These are phyloP conservation scores for Clathrus columnatus DNA, from an alignment of 768 basidiomycete genomes.

Conservation along the genomic window DNA sequence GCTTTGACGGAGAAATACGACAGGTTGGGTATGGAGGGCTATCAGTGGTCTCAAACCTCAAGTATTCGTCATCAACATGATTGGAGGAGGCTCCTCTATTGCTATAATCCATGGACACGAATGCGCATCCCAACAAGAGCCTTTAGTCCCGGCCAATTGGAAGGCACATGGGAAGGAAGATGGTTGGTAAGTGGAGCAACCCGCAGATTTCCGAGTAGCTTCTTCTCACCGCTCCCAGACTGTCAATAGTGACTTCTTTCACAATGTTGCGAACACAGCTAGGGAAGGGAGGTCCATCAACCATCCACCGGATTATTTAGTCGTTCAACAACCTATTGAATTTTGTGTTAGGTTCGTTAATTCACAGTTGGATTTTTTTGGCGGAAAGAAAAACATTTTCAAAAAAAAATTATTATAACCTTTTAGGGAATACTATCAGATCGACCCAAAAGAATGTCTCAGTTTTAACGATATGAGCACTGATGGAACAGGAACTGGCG, in stretches of 20 bases:
- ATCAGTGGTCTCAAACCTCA: constrained; percentile 9
- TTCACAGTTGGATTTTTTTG: background rate
- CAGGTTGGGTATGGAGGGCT: constrained; percentile 25
- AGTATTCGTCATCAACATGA: constrained; percentile 47
- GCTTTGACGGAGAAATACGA: constrained; percentile 33
- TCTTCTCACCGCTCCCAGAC: constrained; percentile 1
- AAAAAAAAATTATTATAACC: background rate
- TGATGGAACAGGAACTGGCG: background rate
- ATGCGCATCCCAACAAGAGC: constrained; percentile 11
- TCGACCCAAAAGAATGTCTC: background rate
- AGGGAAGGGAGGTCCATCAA: constrained; percentile 16
- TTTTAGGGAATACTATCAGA: constrained; percentile 6
- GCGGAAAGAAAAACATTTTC: background rate
- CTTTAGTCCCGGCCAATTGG: constrained; percentile 44
- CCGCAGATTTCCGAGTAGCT: constrained; percentile 1
- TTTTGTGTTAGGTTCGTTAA: constrained; percentile 1
- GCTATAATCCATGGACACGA: constrained; percentile 29
- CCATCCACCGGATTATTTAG: background rate
- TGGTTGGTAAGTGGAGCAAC: constrained; percentile 41
- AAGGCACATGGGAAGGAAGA: constrained; percentile 57
- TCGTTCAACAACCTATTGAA: background rate
- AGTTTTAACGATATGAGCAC: constrained; percentile 3
- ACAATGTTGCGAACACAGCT: constrained; percentile 16
- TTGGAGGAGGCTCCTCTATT: constrained; percentile 46
- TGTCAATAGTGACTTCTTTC: background rate